Evolutionary conservation across 2,329 filamentous ascomycete species (phyloP).

Genomic region (Apiospora phragmitis): DNA sequence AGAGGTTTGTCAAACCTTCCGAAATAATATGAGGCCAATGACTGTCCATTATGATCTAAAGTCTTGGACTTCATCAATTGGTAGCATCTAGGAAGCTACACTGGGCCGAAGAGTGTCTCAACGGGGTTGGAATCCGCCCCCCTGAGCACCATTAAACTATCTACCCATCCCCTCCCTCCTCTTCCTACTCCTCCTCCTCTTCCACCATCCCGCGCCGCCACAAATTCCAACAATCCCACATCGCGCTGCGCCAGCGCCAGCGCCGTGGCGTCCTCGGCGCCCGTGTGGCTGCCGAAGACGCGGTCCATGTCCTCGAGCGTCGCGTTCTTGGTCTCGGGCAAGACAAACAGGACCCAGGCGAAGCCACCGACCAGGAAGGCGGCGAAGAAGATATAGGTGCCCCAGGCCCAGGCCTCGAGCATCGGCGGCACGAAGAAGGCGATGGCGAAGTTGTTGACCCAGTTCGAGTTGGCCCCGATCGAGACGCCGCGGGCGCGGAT

Average conservation of each 20-base stretch:
- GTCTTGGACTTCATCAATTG: not conserved
- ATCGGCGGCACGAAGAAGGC: constrained; percentile 60
- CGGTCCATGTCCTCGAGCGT: constrained; percentile 34
- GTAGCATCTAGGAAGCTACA: not conserved
- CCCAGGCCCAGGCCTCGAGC: constrained; percentile 48
- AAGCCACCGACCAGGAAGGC: constrained; percentile 58
- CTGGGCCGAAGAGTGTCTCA: not conserved
- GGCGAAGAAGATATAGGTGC: constrained; percentile 61
- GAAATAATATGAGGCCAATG: not conserved
- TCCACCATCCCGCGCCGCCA: not conserved
- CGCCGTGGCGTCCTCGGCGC: constrained; percentile 14
- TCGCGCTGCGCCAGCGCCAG: constrained; percentile 18
- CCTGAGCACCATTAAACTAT: not conserved
- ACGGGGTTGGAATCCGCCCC: too few relatives aligned
- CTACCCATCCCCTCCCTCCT: not conserved
- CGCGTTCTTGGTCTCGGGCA: constrained; percentile 58
- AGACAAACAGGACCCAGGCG: constrained; percentile 29
- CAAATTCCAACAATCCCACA: constrained; percentile 30
- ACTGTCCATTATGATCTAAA: not conserved
- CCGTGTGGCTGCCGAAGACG: constrained; percentile 24
- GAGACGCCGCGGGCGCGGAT: constrained; percentile 65
- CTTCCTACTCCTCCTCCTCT: too few relatives aligned
- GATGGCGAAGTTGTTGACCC: constrained; percentile 64
- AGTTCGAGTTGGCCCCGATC: constrained; percentile 59
- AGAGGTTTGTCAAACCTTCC: not conserved